Conservation (phyloP, 768 basidiomycete species). For the Lentinula guzmanii region DNA sequence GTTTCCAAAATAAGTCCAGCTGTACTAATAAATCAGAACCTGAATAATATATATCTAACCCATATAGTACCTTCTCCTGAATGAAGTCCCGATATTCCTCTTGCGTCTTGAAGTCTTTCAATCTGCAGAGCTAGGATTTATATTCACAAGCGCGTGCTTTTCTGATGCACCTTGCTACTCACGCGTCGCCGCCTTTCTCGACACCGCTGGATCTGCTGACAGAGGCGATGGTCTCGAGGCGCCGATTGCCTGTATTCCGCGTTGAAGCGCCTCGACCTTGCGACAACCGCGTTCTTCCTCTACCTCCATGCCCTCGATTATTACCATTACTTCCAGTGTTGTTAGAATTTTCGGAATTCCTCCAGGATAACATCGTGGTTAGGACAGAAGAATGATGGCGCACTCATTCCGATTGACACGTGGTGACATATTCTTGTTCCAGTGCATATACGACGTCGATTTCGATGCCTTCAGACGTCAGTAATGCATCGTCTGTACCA, state of each 20-base stretch:
- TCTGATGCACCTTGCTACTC: constrained; percentile 22
- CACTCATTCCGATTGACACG: background rate
- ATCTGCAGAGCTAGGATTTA: constrained; percentile 34
- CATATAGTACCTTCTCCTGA: constrained; percentile 48
- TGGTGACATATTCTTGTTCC: background rate
- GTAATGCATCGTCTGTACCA: constrained; percentile 21
- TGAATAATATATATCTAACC: background rate
- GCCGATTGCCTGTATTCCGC: constrained; percentile 17
- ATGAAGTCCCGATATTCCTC: constrained; percentile 65
- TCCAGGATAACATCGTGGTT: constrained; percentile 1
- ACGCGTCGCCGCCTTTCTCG: constrained; percentile 73
- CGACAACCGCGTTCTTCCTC: constrained; percentile 6
- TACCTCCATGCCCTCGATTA: constrained; percentile 7
- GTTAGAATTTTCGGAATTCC: background rate
- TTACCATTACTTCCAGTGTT: background rate
- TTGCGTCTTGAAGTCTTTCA: constrained; percentile 52
- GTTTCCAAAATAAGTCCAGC: constrained; percentile 44
- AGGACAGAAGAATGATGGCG: background rate
- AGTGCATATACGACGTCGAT: background rate
- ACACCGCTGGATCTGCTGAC: constrained; percentile 75
- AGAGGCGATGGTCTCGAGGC: constrained; percentile 64
- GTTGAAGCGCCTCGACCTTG: constrained; percentile 8
- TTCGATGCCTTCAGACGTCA: background rate
- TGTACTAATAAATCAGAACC: constrained; percentile 16
- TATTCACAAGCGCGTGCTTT: constrained; percentile 18